Percentiles rank a stretch among this genome's conserved stretches.
phyloP scores from a whole-genome alignment of 2,329 filamentous ascomycete genomes.

The Hortaea sp. region DNA sequence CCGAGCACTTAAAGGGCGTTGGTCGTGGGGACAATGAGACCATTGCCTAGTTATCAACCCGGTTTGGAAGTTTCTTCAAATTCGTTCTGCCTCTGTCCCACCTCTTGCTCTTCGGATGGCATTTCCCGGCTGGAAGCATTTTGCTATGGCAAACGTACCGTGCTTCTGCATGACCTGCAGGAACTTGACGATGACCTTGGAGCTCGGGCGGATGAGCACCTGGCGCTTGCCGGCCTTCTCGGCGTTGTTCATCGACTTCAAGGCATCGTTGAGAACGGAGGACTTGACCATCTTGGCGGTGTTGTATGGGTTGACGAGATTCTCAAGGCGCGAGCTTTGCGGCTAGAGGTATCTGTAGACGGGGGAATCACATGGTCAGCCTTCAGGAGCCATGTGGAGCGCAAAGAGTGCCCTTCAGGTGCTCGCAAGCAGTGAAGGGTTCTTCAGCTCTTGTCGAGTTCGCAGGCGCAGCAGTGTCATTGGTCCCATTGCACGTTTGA shows the following conservation, averaged over 20 bases:
- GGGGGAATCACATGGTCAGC: slow-evolving; percentile 41
- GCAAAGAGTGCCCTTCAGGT: slow-evolving; percentile 55
- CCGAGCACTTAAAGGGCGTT: slow-evolving; percentile 99
- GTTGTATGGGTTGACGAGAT: slow-evolving; percentile 45
- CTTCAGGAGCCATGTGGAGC: slow-evolving; percentile 52
- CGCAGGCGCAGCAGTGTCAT: slow-evolving; percentile 38
- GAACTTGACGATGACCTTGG: slow-evolving; percentile 99
- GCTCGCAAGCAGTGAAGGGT: slow-evolving; percentile 37
- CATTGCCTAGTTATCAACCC: slow-evolving; percentile 99
- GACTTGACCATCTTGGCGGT: slow-evolving; percentile 96
- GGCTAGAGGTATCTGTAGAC: slow-evolving; percentile 50
- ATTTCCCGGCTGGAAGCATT: neutral
- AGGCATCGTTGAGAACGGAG: slow-evolving; percentile 93
- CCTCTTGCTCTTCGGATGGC: slow-evolving; percentile 2
- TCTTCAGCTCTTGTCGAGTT: slow-evolving; percentile 53
- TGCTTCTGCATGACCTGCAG: slow-evolving; percentile 98
- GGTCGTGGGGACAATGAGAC: slow-evolving; percentile 70
- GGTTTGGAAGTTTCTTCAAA: slow-evolving; percentile 34
- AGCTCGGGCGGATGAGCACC: slow-evolving; percentile 93
- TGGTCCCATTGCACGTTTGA: neutral
- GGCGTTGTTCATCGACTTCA: slow-evolving; percentile 93
- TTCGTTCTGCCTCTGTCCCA: neutral
- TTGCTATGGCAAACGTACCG: slow-evolving; percentile 57
- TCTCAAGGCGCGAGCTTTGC: slow-evolving; percentile 58
- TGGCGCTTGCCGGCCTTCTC: slow-evolving; percentile 99